phyloP scores from a whole-genome alignment of 208 protist species.

The Acanthamoeba sp. region DNA sequence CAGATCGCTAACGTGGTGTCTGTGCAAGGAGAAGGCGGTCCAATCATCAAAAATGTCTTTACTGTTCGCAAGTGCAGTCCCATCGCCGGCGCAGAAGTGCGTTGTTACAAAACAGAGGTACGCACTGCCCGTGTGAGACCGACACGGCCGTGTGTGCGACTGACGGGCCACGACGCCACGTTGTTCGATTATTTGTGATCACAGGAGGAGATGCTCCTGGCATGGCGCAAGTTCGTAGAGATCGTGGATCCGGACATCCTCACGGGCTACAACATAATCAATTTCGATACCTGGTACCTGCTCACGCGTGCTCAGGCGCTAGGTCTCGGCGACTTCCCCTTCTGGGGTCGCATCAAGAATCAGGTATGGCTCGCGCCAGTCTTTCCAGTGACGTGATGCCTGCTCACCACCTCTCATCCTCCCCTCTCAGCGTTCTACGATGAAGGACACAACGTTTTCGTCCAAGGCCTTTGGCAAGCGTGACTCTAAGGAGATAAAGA shows the following conservation, averaged over 20 bases:
- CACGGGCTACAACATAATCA: constrained; percentile 99
- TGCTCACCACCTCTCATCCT: not conserved
- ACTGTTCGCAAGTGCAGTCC: constrained; percentile 95
- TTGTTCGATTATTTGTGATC: not conserved
- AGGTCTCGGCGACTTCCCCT: constrained; percentile 80
- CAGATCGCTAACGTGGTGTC: constrained; percentile 98
- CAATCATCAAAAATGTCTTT: constrained; percentile 93
- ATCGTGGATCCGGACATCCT: constrained; percentile 93
- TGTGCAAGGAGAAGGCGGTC: constrained; percentile 89
- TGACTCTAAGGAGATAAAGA: constrained; percentile 97
- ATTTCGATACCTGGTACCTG: constrained; percentile 99
- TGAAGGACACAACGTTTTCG: constrained; percentile 96
- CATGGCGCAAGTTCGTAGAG: constrained; percentile 91
- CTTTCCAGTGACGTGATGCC: not conserved
- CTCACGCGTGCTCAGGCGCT: constrained; percentile 95
- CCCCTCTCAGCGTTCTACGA: constrained; percentile 73
- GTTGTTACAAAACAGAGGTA: constrained; percentile 77
- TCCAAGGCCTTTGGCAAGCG: constrained; percentile 98
- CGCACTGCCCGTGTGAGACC: not conserved
- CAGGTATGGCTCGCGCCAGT: not conserved
- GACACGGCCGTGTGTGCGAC: not conserved
- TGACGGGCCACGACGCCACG: not conserved
- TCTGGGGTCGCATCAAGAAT: constrained; percentile 50
- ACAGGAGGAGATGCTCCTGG: constrained; percentile 84
- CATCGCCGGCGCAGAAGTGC: constrained; percentile 96